A percentile compares a stretch with the other conserved stretches of the same genome.
Evolutionary conservation across 768 basidiomycete species (phyloP).

Genomic region (Amanita exitialis): DNA sequence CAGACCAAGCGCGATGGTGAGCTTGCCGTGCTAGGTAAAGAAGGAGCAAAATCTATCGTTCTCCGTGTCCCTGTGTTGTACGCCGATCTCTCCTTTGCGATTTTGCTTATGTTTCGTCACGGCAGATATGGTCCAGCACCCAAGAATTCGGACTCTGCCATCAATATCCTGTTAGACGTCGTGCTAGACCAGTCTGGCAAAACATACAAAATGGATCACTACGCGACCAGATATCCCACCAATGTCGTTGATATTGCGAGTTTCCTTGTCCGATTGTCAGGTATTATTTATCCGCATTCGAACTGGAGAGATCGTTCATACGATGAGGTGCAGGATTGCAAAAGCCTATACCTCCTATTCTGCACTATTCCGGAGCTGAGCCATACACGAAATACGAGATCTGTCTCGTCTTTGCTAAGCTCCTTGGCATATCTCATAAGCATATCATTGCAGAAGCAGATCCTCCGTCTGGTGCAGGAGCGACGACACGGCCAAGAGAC

Average conservation of each 20-base stretch:
- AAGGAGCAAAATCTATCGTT: constrained; percentile 52
- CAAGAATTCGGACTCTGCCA: constrained; percentile 78
- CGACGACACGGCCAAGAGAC: constrained; percentile 70
- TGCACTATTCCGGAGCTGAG: constrained; percentile 81
- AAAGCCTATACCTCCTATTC: constrained; percentile 48
- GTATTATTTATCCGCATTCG: constrained; percentile 33
- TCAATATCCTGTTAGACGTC: constrained; percentile 83
- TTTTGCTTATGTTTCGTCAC: not conserved
- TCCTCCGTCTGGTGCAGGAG: constrained; percentile 51
- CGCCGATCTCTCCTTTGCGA: constrained; percentile 15
- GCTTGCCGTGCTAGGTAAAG: constrained; percentile 52
- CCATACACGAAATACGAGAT: constrained; percentile 93
- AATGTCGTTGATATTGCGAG: constrained; percentile 81
- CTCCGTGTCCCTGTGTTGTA: constrained; percentile 87
- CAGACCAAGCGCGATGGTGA: constrained; percentile 84
- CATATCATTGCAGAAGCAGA: constrained; percentile 72
- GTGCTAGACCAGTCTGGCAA: constrained; percentile 84
- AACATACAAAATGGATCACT: constrained; percentile 92
- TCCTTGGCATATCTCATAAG: constrained; percentile 57
- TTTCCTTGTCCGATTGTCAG: constrained; percentile 68
- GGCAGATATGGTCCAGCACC: constrained; percentile 79
- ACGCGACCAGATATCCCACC: constrained; percentile 87
- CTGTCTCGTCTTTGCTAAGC: constrained; percentile 64
- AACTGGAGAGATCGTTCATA: not conserved
- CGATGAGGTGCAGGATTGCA: constrained; percentile 18